phyloP scores from a whole-genome alignment of 805 yeast genomes.

The Cyberlindnera mrakii region DNA sequence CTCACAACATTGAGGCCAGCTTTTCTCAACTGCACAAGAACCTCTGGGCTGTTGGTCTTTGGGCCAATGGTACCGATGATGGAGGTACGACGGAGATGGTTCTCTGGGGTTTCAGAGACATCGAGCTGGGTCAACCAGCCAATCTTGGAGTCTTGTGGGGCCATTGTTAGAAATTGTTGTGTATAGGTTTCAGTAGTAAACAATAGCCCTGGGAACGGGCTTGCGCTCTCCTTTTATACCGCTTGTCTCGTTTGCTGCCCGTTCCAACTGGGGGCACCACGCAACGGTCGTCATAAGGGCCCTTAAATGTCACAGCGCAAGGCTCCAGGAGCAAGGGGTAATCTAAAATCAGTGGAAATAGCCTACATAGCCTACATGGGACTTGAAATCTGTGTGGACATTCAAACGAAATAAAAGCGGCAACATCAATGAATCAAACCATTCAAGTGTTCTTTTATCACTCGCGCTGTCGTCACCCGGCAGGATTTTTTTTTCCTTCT shows the following conservation, averaged over 20 bases:
- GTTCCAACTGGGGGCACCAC: background rate
- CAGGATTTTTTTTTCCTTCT: no score
- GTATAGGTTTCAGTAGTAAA: background rate
- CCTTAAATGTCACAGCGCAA: no score
- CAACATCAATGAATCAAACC: no score
- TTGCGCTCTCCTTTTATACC: background rate
- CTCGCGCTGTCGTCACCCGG: no score
- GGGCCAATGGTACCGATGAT: constrained; percentile 99
- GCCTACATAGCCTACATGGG: no score
- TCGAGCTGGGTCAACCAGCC: constrained; percentile 25
- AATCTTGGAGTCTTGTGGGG: constrained; percentile 20
- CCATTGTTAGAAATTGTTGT: constrained; percentile 4
- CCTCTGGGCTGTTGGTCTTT: constrained; percentile 87
- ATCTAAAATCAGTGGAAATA: no score
- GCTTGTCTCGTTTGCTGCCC: background rate
- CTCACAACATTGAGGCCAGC: constrained; percentile 98
- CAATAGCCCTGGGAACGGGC: background rate
- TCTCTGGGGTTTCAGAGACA: constrained; percentile 23
- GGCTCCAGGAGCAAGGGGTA: no score
- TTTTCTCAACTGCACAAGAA: constrained; percentile 80
- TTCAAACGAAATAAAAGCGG: no score
- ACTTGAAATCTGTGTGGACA: no score
- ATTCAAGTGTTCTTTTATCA: no score
- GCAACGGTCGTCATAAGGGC: background rate
- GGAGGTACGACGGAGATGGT: constrained; percentile 68